Evolutionary conservation across 345 rosid genomes (phyloP).

Genomic region (Eucalyptus melliodora): DNA sequence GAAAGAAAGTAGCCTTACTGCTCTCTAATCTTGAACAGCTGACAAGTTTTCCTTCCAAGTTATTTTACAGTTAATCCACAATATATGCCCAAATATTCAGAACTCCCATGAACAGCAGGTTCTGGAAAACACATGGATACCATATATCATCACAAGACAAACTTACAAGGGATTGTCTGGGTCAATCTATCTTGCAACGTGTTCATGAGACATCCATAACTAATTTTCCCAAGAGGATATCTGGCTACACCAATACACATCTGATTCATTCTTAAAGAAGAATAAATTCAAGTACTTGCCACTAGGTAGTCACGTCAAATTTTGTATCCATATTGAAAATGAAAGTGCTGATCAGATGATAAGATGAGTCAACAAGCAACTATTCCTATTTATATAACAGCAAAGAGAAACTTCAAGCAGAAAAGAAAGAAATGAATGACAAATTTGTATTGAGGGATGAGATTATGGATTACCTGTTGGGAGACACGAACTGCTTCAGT

Average conservation of each 20-base stretch:
- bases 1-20: not conserved
- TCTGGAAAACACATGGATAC: not conserved
- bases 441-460: not conserved
- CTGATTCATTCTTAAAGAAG: not conserved
- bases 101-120: not conserved
- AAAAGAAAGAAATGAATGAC: not conserved
- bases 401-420: not conserved
- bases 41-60: not conserved
- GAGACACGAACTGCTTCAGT: constrained; percentile 86
- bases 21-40: not conserved
- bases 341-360: not conserved
- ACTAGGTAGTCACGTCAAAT: not conserved
- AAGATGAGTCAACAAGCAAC: not conserved
- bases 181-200: not conserved
- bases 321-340: not conserved
- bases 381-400: not conserved
- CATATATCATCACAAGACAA: not conserved
- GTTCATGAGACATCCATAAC: not conserved
- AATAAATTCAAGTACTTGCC: not conserved
- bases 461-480: constrained; percentile 48
- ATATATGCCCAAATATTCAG: not conserved
- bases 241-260: not conserved
- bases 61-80: not conserved
- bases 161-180: not conserved
- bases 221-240: not conserved